phyloP scores from a whole-genome alignment of 1,139 yeast genomes.

The Lizanozyma gosingica region DNA sequence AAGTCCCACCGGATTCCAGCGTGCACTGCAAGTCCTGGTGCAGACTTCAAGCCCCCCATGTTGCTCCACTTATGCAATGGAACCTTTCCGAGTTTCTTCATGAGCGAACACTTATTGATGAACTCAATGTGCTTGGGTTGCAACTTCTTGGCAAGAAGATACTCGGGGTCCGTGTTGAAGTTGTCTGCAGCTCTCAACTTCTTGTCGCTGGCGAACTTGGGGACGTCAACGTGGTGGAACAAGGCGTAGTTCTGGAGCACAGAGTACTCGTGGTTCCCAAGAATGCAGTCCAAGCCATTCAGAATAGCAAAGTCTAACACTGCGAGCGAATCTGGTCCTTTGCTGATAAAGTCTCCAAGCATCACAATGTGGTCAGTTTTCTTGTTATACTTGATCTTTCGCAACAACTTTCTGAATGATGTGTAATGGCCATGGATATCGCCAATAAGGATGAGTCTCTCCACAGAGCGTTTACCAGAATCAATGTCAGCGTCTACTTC shows the following conservation, averaged over 20 bases:
- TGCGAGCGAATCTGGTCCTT: constrained; percentile 69
- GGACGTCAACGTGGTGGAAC: constrained; percentile 41
- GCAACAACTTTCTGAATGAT: constrained; percentile 44
- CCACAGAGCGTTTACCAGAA: constrained; percentile 9
- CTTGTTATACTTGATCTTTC: constrained; percentile 33
- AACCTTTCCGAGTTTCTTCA: constrained; percentile 52
- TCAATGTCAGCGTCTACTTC: constrained; percentile 1
- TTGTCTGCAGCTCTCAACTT: constrained; percentile 9
- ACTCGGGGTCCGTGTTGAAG: constrained; percentile 47
- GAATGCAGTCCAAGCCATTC: constrained; percentile 56
- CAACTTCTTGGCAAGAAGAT: constrained; percentile 48
- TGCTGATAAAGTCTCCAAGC: constrained; percentile 78
- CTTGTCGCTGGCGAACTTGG: constrained; percentile 11
- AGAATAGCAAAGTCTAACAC: constrained; percentile 60
- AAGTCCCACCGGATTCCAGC: constrained; percentile 68
- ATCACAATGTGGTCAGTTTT: constrained; percentile 53
- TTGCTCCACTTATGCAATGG: constrained; percentile 30
- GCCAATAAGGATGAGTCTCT: constrained; percentile 63
- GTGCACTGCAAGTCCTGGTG: constrained; percentile 63
- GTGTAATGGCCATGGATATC: constrained; percentile 79
- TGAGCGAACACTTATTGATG: constrained; percentile 50
- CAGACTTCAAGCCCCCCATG: constrained; percentile 13
- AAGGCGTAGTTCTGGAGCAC: constrained; percentile 52
- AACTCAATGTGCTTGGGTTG: constrained; percentile 53
- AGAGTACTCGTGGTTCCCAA: constrained; percentile 84